phyloP scores from a whole-genome alignment of 345 rosid species.

The Gossypium stocksii region DNA sequence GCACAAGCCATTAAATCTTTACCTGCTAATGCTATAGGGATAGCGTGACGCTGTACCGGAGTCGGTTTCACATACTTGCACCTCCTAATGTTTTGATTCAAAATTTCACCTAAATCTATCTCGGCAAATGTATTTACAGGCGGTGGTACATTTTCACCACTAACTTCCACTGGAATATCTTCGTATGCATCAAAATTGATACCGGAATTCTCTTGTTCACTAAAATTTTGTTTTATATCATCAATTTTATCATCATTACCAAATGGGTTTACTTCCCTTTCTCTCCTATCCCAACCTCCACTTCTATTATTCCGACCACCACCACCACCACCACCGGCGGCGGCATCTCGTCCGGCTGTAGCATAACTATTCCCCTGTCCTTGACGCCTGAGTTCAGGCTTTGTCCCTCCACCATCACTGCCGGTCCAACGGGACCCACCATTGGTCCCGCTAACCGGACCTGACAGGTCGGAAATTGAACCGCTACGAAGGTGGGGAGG shows the following conservation, averaged over 20 bases:
- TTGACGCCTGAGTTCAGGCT: conserved; percentile 33
- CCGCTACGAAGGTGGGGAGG: conserved; percentile 85
- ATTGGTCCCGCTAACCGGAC: conserved; percentile 30
- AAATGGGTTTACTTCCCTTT: conserved; percentile 88
- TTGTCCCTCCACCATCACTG: not conserved
- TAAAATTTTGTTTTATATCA: conserved; percentile 36
- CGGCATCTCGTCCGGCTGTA: conserved; percentile 28
- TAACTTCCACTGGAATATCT: conserved; percentile 93
- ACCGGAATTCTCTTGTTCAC: conserved; percentile 66
- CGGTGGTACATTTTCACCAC: conserved; percentile 89
- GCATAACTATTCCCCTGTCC: conserved; percentile 29
- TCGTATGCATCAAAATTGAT: conserved; percentile 96
- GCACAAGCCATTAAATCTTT: conserved; percentile 99
- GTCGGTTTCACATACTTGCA: conserved; percentile 98
- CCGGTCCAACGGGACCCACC: conserved; percentile 34
- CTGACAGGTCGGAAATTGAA: conserved; percentile 34
- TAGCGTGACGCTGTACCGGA: conserved; percentile 87
- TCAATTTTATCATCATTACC: conserved; percentile 41
- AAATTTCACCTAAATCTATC: conserved; percentile 82
- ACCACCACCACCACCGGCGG: conserved; percentile 20
- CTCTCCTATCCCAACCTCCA: conserved; percentile 82
- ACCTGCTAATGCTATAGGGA: conserved; percentile 77
- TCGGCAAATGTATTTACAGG: conserved; percentile 88
- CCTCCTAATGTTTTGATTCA: conserved; percentile 76
- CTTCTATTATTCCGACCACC: conserved; percentile 53